These are phyloP conservation scores for Tuber brumale DNA, from an alignment of 495 filamentous ascomycete genomes.

Conservation along the genomic window DNA sequence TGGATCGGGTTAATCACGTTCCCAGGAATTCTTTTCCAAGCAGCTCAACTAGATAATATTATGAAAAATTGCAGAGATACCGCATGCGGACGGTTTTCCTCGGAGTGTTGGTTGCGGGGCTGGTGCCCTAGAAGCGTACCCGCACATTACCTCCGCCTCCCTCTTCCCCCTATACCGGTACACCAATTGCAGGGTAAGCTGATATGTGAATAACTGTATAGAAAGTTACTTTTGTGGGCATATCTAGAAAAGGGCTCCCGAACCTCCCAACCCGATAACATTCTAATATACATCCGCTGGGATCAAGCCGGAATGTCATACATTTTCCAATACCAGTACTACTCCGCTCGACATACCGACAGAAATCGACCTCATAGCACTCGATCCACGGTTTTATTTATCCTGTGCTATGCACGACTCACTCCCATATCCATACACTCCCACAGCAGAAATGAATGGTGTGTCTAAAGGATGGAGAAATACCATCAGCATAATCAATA, in stretches of 20 bases:
- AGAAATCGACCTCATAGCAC: conserved; percentile 49
- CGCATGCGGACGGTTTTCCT: conserved; percentile 53
- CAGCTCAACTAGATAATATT: conserved; percentile 47
- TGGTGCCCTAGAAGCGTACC: conserved; percentile 28
- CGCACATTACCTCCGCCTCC: conserved; percentile 14
- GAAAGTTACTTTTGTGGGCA: conserved; percentile 52
- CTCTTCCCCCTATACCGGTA: too few relatives aligned
- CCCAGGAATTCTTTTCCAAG: conserved; percentile 56
- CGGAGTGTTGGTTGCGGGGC: conserved; percentile 50
- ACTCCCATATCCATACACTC: not conserved
- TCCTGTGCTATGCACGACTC: conserved; percentile 44
- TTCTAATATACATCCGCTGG: conserved; percentile 51
- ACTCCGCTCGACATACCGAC: conserved; percentile 18
- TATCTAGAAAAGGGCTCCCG: conserved; percentile 47
- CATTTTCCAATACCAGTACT: conserved; percentile 41
- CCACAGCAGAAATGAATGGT: not conserved
- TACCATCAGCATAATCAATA: not conserved
- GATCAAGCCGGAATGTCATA: conserved; percentile 42
- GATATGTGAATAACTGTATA: conserved; percentile 45
- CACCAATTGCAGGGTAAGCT: conserved; percentile 5
- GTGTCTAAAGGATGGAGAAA: not conserved
- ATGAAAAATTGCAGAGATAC: conserved; percentile 52
- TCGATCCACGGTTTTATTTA: conserved; percentile 57
- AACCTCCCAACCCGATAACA: conserved; percentile 43
- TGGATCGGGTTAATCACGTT: conserved; percentile 60